Percentiles rank a stretch among this genome's conserved stretches.
These are phyloP conservation scores for Kodamaea anthophila DNA, from an alignment of 1,139 yeast species.

Conservation along the genomic window DNA sequence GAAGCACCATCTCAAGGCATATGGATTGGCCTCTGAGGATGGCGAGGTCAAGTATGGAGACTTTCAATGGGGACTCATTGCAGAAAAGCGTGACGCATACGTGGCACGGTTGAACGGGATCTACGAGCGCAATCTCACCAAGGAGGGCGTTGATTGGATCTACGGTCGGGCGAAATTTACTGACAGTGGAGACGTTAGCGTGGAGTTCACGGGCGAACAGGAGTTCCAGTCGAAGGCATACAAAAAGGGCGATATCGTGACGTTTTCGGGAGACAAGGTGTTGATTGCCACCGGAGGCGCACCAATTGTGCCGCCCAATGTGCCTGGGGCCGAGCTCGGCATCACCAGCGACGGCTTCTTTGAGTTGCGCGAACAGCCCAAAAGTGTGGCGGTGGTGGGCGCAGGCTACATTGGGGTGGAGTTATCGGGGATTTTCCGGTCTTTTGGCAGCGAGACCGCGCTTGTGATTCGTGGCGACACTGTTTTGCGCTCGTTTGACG, in stretches of 20 bases:
- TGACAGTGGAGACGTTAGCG: conserved; percentile 70
- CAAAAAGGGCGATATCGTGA: conserved; percentile 46
- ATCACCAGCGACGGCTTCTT: conserved; percentile 91
- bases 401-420: conserved; percentile 98
- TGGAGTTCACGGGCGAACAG: conserved; percentile 44
- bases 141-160: conserved; percentile 82
- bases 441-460: conserved; percentile 83
- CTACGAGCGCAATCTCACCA: conserved; percentile 77
- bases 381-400: conserved; percentile 90
- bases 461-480: conserved; percentile 86
- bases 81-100: conserved; percentile 88
- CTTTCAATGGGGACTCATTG: conserved; percentile 78
- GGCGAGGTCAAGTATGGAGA: conserved; percentile 45
- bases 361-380: conserved; percentile 72
- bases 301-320: conserved; percentile 61
- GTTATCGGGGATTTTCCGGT: conserved; percentile 87
- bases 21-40: conserved; percentile 63
- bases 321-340: conserved; percentile 81
- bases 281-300: conserved; percentile 93
- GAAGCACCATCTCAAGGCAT: conserved; percentile 67
- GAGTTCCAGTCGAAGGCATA: conserved; percentile 26
- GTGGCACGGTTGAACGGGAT: conserved; percentile 83
- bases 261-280: conserved; percentile 73
- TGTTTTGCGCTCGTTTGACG: conserved; percentile 83
- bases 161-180: conserved; percentile 85